Evolutionary conservation across 23 red algal species (phyloP), one percentile per base, ranked within the genome.

Genomic region (Agarophyton chilense): DNA sequence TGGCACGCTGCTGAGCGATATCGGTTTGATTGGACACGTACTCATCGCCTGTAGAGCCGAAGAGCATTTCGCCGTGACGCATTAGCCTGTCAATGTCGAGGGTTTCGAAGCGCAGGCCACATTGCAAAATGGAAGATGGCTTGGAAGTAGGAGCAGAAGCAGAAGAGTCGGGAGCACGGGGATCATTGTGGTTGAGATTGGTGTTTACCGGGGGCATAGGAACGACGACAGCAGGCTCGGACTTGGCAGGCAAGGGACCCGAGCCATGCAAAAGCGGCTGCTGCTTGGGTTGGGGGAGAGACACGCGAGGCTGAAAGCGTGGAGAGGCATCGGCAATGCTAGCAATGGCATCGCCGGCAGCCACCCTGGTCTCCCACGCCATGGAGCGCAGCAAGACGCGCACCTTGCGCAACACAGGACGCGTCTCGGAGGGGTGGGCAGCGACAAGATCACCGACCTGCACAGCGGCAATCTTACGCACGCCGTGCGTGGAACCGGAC

Each of bases 1-100:
- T 60, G 12, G 72, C 67, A 64, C 90, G 93, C 71, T 99, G 97
- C 21, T 78, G 35, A 18, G 72, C 58, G 52, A 96, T 60, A 63
- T 99, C 92, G 24, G 77, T 55, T 38, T 86, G 44, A 8, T 42
- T 77, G 45, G 25, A 28, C n/a, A 72, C 63, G 79, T 96, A 99
- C 41, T 99, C 92, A 57, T 84, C 82, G 35, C 97, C 97, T 34
- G 90, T 83, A 12, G 97, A 99, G 35, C 92, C 93, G 41, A 95
- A 83, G 22, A 99, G 68, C 80, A 88, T 82, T 18, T 88, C 90
- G 52, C 97, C 97, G 42, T 62, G 54, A 18, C 22, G 22, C 44
- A 99, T 78, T 12, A 99, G 56, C 10, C 72, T 49, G 16, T 78
- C 57, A 21, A 95, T 72, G 55, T 93, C 74, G 10, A 99, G 84